These are phyloP conservation scores for Claviceps digitariae DNA, from an alignment of 2,329 filamentous ascomycete genomes.

Conservation along the genomic window DNA sequence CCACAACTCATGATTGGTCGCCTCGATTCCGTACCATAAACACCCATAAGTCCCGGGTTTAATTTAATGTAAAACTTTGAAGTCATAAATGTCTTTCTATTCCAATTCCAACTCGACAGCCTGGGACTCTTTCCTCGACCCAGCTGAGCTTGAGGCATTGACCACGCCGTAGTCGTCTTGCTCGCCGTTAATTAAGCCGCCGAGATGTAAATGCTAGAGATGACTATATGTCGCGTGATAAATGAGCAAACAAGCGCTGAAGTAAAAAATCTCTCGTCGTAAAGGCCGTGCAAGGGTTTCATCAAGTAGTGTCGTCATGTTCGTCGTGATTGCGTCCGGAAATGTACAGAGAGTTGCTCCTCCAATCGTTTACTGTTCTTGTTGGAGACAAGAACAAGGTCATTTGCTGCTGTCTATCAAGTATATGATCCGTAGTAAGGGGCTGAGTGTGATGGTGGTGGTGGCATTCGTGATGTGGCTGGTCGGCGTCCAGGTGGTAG, in stretches of 20 bases:
- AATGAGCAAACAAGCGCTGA: neutral
- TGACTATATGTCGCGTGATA: neutral
- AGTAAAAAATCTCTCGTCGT: neutral
- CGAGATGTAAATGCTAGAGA: conserved; percentile 2
- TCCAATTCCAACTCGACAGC: neutral
- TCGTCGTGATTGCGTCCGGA: neutral
- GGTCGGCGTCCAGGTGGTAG: conserved; percentile 2
- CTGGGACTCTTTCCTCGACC: neutral
- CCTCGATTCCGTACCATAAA: neutral
- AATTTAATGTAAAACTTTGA: neutral
- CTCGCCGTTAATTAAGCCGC: neutral
- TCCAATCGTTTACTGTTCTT: neutral
- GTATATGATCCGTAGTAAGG: conserved; percentile 4
- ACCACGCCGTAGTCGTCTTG: neutral
- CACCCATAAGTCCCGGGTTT: neutral
- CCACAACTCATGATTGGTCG: neutral
- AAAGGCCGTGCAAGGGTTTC: neutral
- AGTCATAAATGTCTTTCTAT: neutral
- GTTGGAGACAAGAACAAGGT: neutral
- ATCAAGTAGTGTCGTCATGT: conserved; percentile 1
- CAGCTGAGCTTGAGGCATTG: neutral
- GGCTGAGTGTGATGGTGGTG: neutral
- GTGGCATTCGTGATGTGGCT: conserved; percentile 1
- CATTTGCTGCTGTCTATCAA: neutral
- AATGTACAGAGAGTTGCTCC: neutral